Evolutionary conservation across 495 filamentous ascomycete species (phyloP).

Genomic region (Hypoxylon lienhwacheense): DNA sequence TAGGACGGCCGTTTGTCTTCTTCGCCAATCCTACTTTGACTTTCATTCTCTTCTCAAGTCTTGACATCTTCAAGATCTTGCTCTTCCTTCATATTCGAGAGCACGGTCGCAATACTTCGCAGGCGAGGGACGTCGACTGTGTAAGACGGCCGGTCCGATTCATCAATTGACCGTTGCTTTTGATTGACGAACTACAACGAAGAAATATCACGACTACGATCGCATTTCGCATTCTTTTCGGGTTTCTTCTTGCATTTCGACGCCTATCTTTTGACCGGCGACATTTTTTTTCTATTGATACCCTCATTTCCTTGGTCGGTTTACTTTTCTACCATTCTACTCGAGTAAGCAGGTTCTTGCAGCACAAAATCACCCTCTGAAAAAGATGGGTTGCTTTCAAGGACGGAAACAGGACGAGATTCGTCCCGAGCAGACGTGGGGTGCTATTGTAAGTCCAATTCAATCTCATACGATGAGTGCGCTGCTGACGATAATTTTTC

Average conservation of each 20-base stretch:
- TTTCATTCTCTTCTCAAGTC: constrained; percentile 18
- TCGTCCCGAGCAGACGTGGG: constrained; percentile 85
- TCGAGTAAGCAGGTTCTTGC: constrained; percentile 18
- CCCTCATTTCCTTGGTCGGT: constrained; percentile 21
- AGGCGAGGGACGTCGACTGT: constrained; percentile 57
- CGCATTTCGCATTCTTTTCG: constrained; percentile 31
- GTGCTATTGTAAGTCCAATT: constrained; percentile 74
- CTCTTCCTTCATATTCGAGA: constrained; percentile 23
- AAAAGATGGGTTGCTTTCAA: constrained; percentile 67
- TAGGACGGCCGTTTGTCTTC: constrained; percentile 24
- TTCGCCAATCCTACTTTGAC: constrained; percentile 16
- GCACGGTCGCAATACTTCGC: constrained; percentile 58
- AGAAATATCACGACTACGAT: constrained; percentile 13
- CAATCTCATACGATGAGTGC: background rate
- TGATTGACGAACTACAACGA: constrained; percentile 36
- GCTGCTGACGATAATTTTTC: constrained; percentile 15
- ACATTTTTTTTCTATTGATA: constrained; percentile 46
- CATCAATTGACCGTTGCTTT: constrained; percentile 35
- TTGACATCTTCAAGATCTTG: constrained; percentile 12
- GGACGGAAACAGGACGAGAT: constrained; percentile 68
- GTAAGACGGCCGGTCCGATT: constrained; percentile 48
- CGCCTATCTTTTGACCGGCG: constrained; percentile 17
- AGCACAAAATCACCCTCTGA: constrained; percentile 9
- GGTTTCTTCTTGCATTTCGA: too few species aligned
- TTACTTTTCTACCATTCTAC: constrained; percentile 11